phyloP scores from a whole-genome alignment of 352 stramenopile genomes.

The Globisporangium okanoganense region DNA sequence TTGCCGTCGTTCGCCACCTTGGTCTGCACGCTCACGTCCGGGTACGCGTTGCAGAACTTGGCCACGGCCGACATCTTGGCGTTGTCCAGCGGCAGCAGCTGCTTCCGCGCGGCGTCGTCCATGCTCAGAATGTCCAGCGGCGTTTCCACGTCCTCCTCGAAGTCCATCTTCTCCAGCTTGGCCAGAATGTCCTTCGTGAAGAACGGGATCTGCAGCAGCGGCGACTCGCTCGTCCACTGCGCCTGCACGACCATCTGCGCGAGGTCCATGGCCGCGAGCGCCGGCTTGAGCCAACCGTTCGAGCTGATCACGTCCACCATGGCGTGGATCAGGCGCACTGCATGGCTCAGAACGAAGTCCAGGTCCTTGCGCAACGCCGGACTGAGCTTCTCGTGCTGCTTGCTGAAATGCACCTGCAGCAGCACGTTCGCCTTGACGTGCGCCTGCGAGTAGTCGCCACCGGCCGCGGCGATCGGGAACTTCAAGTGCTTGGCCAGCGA shows the following conservation, averaged over 20 bases:
- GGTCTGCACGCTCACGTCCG: conserved; percentile 96
- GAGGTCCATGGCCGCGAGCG: conserved; percentile 98
- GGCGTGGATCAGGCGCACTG: conserved; percentile 94
- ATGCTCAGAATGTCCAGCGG: conserved; percentile 88
- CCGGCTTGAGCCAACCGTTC: conserved; percentile 98
- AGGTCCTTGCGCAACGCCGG: conserved; percentile 92
- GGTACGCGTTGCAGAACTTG: conserved; percentile 99
- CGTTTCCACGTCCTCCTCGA: conserved; percentile 76
- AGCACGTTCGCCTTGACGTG: conserved; percentile 97
- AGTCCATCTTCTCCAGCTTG: conserved; percentile 45
- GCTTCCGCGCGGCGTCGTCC: conserved; percentile 89
- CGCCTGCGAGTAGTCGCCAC: conserved; percentile 89
- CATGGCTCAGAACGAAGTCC: conserved; percentile 87
- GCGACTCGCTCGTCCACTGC: conserved; percentile 97
- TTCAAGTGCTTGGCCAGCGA: conserved; percentile 93
- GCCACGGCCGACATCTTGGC: conserved; percentile 96
- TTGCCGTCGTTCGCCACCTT: conserved; percentile 89
- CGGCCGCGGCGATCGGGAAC: conserved; percentile 82
- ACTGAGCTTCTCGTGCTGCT: conserved; percentile 87
- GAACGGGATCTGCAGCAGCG: conserved; percentile 96
- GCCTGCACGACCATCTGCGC: conserved; percentile 99
- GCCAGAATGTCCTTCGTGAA: conserved; percentile 91
- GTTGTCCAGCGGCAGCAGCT: conserved; percentile 88
- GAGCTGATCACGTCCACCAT: conserved; percentile 99
- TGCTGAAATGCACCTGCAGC: conserved; percentile 97